Percentiles rank a stretch among this genome's conserved stretches.
Conservation (phyloP, 106 monocot species). For the Dendrobium chrysotoxum region DNA sequence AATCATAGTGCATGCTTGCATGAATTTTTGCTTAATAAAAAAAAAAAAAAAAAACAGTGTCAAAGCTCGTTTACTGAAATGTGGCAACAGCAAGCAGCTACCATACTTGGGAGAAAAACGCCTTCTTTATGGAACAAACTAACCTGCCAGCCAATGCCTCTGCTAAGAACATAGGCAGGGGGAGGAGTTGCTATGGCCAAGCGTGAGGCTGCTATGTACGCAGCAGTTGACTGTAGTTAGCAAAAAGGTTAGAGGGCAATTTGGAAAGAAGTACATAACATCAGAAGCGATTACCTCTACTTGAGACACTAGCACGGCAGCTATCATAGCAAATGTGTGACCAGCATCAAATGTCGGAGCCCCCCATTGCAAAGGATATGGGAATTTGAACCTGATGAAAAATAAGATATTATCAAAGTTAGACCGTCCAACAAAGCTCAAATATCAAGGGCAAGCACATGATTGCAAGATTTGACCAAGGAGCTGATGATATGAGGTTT, state of each 20-base stretch:
- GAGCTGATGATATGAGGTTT: constrained; percentile 62
- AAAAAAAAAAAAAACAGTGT: background rate
- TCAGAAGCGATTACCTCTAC: constrained; percentile 28
- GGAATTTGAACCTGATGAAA: constrained; percentile 46
- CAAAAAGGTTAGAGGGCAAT: background rate
- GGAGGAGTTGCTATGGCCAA: constrained; percentile 69
- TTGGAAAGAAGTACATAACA: background rate
- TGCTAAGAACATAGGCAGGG: constrained; percentile 63
- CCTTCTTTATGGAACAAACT: too few relatives aligned
- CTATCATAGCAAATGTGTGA: constrained; percentile 71
- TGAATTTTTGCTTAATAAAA: background rate
- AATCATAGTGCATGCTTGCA: too few relatives aligned
- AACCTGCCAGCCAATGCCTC: constrained; percentile 81
- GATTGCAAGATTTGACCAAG: constrained; percentile 33
- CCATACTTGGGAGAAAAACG: too few relatives aligned
- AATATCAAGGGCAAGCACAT: too few relatives aligned
- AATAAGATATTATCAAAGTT: background rate
- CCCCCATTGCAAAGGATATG: constrained; percentile 78
- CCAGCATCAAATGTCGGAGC: constrained; percentile 77
- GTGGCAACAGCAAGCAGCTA: too few relatives aligned
- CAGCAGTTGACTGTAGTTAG: constrained; percentile 49
- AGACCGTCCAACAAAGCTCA: background rate
- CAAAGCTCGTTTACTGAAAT: background rate
- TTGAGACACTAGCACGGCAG: constrained; percentile 50
- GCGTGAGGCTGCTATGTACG: constrained; percentile 54